Percentiles rank a stretch among this genome's conserved stretches.
phyloP scores from a whole-genome alignment of 1,139 yeast genomes.

The Saccharomyces hybrid region DNA sequence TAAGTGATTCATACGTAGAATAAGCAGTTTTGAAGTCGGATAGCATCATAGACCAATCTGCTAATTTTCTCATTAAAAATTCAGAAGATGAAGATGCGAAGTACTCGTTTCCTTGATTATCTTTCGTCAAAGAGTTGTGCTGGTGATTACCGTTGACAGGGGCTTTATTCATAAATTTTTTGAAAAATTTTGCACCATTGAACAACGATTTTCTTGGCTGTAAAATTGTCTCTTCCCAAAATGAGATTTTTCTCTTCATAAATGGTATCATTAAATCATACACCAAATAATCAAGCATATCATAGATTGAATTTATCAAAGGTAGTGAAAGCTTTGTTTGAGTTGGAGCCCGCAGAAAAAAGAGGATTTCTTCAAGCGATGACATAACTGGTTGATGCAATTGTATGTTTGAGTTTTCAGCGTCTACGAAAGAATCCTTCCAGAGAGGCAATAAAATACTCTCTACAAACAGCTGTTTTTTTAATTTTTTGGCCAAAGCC shows the following conservation, averaged over 20 bases:
- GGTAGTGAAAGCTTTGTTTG: constrained; percentile 14
- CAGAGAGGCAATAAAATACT: constrained; percentile 31
- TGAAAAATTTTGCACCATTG: constrained; percentile 28
- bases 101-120: constrained; percentile 19
- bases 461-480: constrained; percentile 35
- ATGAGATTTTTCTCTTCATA: constrained; percentile 45
- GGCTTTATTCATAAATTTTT: constrained; percentile 33
- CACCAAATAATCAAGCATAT: constrained; percentile 20
- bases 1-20: constrained; percentile 72
- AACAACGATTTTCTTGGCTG: constrained; percentile 53
- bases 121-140: constrained; percentile 35
- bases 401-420: constrained; percentile 13
- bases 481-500: constrained; percentile 30
- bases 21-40: constrained; percentile 84
- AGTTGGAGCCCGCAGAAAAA: constrained; percentile 61
- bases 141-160: constrained; percentile 34
- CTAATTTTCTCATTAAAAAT: constrained; percentile 69
- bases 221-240: constrained; percentile 78
- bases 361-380: constrained; percentile 55
- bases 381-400: constrained; percentile 37
- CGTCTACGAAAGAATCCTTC: constrained; percentile 6
- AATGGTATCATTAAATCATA: constrained; percentile 29
- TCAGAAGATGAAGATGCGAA: constrained; percentile 48
- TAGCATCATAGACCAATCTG: constrained; percentile 87
- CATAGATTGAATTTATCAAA: constrained; percentile 23